A percentile compares a stretch with the other conserved stretches of the same genome.
Evolutionary conservation across 2,329 filamentous ascomycete species (phyloP).

Genomic region (Colletotrichum scovillei): DNA sequence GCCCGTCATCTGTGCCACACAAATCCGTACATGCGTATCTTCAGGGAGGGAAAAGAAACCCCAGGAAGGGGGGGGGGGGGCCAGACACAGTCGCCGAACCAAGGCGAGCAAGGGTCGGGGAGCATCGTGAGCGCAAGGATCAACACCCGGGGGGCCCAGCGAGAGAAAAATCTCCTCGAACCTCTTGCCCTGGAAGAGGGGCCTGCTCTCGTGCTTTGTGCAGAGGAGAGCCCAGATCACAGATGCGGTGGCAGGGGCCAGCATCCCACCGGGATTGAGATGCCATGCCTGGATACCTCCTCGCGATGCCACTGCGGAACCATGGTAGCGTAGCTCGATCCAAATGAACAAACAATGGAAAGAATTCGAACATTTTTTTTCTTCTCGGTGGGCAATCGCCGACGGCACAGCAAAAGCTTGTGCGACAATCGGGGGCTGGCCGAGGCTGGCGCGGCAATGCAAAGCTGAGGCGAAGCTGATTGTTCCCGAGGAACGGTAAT

Average conservation of each 20-base stretch:
- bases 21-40: neutral
- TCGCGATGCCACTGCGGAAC: neutral
- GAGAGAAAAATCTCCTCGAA: conserved; percentile 17
- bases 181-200: neutral
- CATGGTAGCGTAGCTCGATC: neutral
- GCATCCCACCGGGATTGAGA: conserved; percentile 10
- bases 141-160: neutral
- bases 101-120: conserved; percentile 12
- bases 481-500: neutral
- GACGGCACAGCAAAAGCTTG: conserved; percentile 21
- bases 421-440: conserved; percentile 19
- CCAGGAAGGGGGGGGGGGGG: neutral
- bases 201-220: neutral
- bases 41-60: conserved; percentile 12
- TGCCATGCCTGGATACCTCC: neutral
- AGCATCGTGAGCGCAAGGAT: conserved; percentile 21
- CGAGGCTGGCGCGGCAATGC: conserved; percentile 27
- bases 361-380: neutral
- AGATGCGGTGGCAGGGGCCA: conserved; percentile 4
- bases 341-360: neutral
- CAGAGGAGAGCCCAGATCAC: neutral
- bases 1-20: conserved; percentile 18
- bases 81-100: conserved; percentile 12
- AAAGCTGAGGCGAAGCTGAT: conserved; percentile 19
- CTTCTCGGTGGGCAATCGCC: neutral